Conservation (phyloP, 2,329 filamentous ascomycete species). For the Aciculosporium take region DNA sequence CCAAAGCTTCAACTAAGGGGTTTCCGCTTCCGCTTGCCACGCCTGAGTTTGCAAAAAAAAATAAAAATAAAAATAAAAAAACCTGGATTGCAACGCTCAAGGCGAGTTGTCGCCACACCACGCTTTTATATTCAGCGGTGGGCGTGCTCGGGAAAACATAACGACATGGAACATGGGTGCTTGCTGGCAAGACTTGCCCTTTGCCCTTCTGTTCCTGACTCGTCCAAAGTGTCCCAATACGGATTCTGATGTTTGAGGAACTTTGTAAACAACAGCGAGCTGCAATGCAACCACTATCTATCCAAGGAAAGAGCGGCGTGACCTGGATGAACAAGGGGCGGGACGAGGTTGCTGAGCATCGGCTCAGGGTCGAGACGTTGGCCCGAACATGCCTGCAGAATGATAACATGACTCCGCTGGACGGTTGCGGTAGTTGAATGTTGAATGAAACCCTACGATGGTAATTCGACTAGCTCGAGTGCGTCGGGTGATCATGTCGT, state of each 20-base stretch:
- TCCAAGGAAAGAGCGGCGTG: neutral
- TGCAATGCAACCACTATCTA: neutral
- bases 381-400: neutral
- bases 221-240: neutral
- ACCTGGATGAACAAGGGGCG: neutral
- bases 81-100: neutral
- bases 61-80: neutral
- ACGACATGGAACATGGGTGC: neutral
- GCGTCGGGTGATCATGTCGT: slow-evolving; percentile 1
- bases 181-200: neutral
- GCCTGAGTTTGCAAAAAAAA: neutral
- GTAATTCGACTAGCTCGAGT: neutral
- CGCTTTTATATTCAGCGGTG: neutral
- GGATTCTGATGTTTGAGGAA: neutral
- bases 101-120: neutral
- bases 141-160: neutral
- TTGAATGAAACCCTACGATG: neutral
- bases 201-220: neutral
- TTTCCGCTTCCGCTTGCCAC: neutral
- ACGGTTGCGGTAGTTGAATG: neutral
- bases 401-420: neutral
- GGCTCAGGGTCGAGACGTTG: neutral
- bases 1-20: neutral
- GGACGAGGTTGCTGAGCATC: neutral
- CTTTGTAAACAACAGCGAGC: neutral